Evolutionary conservation across 2,329 filamentous ascomycete species (phyloP), one percentile per base, ranked within the genome.

Genomic region (Akanthomyces muscarius): DNA sequence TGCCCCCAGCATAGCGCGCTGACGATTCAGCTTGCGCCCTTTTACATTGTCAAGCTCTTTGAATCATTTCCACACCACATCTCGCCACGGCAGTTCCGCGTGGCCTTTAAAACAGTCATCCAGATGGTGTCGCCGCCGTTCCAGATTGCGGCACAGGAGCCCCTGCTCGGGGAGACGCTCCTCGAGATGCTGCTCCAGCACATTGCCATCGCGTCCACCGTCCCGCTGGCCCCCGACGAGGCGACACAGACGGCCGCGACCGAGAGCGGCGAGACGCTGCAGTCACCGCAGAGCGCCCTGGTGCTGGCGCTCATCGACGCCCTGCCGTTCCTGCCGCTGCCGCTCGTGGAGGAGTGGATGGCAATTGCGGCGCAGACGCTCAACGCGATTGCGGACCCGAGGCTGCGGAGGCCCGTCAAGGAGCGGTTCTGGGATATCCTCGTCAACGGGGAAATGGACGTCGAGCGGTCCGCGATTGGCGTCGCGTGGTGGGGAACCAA

Each of bases 61-160:
- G 81, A 84, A 23, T 88, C 91, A 0, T 97, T 97, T 74, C 92
- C 93, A 0, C 73, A 80, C 1, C 89, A 89, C 64, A 86, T 97
- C 23, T 93, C 91, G 0, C 83, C 90, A 0, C 86, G 92, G 18
- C 93, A 97, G 73, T 97, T 97, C 78, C 86, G 92, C 36, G 81
- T 97, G 11, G 93, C 92, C 13, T 93, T 96, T 80, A 91, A 89
- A 72, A 94, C 91, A 1, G 80, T 97, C 52, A 86, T 96, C 74
- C 89, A 89, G 69, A 88, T 96, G 64, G 87, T 92, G 13, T 88
- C 89, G 3, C 91, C 92, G 3, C 93, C 92, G 0, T 92, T 90
- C 44, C 83, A 86, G 1, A 83, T 96, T 47, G 86, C 89, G 41
- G 86, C 85, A 53, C 83, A 83, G 5, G 88, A 95, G 66, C 91